Evolutionary conservation across 257 asterid species (phyloP), one percentile per base, ranked within the genome.

Genomic region (Solanum ossicruentum): DNA sequence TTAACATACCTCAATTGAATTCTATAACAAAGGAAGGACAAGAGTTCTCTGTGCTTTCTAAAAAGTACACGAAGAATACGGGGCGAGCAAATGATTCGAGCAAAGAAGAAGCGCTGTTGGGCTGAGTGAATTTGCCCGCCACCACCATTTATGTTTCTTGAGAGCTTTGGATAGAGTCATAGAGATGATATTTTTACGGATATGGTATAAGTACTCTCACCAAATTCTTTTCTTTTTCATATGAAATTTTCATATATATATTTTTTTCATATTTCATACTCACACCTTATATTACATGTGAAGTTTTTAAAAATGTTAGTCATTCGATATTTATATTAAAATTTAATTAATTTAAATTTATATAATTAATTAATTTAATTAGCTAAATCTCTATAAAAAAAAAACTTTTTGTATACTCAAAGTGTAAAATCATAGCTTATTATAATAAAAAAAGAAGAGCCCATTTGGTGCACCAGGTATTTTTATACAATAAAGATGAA

Each of bases 121-220:
- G 39, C 47, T 23, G 82, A 75, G 23, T 75, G 43, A 72, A 12
- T 21, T 72, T 72, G 80, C 57, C 57, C 57, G 80, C n/a, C 81
- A 47, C 60, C 43, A 75, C 60, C 81, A 49, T 75, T 75, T 21
- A 75, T 47, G 81, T 9, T 73, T 49, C 81, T 75, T 49, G 2
- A 39, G 16, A 69, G 39, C 43, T 75, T 49, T 75, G 81, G 81
- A 75, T 75, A 75, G 39, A 73, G 41, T 21, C 10, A 8, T 8
- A 17, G 2, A 69, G 52, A 17, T 10, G 81, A 75, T 75, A 73
- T 7, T 73, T 47, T 47, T 47, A 47, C 41, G 81, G 81, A 71
- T 71, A 71, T 71, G 80, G 10, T 28, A 7, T 0, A 15, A 9
- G 28, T 9, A 58, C 65, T 58, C 13, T 0, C 17, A 1, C 4